phyloP scores from a whole-genome alignment of 2,329 filamentous ascomycete species.

The Venturia asperata region DNA sequence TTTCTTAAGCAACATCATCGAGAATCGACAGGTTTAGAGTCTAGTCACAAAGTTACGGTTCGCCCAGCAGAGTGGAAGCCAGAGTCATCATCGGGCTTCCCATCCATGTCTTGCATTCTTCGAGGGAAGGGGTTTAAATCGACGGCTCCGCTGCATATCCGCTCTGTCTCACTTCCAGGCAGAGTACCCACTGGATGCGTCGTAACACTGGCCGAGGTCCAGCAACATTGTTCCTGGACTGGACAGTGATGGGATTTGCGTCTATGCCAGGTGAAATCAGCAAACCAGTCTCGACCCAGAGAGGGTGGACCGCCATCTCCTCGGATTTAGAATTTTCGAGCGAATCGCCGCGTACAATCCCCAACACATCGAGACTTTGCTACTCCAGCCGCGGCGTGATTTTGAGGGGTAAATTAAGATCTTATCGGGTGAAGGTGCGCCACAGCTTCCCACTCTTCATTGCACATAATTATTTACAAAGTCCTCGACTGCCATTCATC shows the following conservation, averaged over 20 bases:
- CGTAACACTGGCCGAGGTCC: too few species aligned
- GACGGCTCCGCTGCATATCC: not conserved
- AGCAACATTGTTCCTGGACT: too few species aligned
- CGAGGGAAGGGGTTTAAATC: not conserved
- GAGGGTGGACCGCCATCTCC: not conserved
- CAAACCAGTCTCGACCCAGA: not conserved
- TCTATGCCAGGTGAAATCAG: not conserved
- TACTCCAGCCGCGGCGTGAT: not conserved
- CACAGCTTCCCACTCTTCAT: not conserved
- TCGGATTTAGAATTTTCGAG: not conserved
- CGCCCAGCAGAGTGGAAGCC: not conserved
- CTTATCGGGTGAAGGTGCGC: not conserved
- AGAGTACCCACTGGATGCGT: too few species aligned
- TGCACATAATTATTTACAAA: not conserved
- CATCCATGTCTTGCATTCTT: not conserved
- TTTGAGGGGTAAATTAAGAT: constrained; percentile 1
- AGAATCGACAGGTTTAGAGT: not conserved
- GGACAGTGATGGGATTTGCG: too few species aligned
- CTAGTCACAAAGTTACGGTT: not conserved
- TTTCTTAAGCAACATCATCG: not conserved
- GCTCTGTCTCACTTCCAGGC: too few species aligned
- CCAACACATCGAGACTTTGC: not conserved
- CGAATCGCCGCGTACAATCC: not conserved
- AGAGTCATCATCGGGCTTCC: too few species aligned
- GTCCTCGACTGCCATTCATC: not conserved